Base-by-base conservation (phyloP, 2,329 filamentous ascomycete species). In the Grosmannia huntii region DNA sequence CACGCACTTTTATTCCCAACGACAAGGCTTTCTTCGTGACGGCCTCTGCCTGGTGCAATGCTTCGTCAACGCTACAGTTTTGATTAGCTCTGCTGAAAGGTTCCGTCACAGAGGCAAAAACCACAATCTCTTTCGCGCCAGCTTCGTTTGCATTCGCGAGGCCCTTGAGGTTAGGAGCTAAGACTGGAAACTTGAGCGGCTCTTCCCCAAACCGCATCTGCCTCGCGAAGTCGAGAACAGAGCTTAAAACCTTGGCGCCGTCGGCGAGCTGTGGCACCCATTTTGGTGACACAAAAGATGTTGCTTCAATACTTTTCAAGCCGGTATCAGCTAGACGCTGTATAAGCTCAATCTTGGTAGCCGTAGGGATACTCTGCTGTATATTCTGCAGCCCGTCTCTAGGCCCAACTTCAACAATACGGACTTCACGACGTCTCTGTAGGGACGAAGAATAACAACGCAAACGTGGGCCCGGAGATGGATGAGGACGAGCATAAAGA, bases 381-480 rank as follows among this genome's bases (percentile, higher is more conserved):
- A 92, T 87, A 67, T 92, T 94, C 69, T 95, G 89, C 56, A 94
- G 72, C 21, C 89, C 89, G 74, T 94, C 89, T 63, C 89, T 79
- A 41, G 89, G 88, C 10, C 87, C 88, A 62, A 94, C 89, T 73
- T 94, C 89, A 60, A 92, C 84, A 36, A 94, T 83, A 16, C 49
- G 49, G 14, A 51, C 49, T 12, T 49, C 46, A 14, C 21, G 46
- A 25, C 21, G 11, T 21, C 21, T 49, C 21, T 23, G 46, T 21
- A 49, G 46, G 9, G 46, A 23, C 21, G 46, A 49, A 14, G 23
- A 49, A 25, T 23, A 49, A 3, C 11, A 14, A 4, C 23, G 7
- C 4, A 23, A 48, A 10, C 9, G n/a, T 9, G 21, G 3, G 16
- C 14, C 41, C 41, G 46, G 21, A 12, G 11, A 14, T 2, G 5